Conservation (phyloP, 192 early-diverging fungal genomes). For the Haplosporangium gracile region DNA sequence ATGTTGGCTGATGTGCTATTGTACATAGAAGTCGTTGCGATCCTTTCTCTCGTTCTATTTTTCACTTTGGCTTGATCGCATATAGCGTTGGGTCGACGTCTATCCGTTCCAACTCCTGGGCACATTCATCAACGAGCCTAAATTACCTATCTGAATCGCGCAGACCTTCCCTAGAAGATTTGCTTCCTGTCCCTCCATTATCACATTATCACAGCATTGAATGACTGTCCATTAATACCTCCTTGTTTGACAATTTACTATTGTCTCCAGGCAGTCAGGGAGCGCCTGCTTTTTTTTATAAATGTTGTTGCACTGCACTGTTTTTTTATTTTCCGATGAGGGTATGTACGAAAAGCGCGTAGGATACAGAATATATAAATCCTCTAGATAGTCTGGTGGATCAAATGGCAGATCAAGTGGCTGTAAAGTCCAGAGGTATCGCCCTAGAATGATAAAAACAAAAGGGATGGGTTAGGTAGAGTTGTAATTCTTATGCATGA, state of each 20-base stretch:
- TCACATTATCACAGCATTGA: background rate
- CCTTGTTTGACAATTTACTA: background rate
- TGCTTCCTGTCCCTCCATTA: background rate
- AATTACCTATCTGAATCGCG: background rate
- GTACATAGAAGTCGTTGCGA: background rate
- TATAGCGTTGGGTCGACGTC: no score
- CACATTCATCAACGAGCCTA: no score
- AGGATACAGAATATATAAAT: background rate
- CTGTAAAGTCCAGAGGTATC: conserved; percentile 52
- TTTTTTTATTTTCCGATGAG: background rate
- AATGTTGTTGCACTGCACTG: background rate
- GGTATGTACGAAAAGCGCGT: background rate
- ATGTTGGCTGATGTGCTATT: background rate
- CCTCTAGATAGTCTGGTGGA: conserved; percentile 52
- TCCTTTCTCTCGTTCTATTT: background rate
- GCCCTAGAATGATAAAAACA: conserved; percentile 16
- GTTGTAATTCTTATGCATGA: background rate
- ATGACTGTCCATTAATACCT: background rate
- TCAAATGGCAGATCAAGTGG: conserved; percentile 53
- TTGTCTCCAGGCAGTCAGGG: no score
- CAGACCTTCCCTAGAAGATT: background rate
- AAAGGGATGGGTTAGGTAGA: background rate
- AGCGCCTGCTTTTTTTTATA: background rate
- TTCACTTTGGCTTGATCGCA: no score
- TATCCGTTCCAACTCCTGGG: no score